Conservation (phyloP, 352 stramenopile genomes). For the Phytophthora tentaculata region DNA sequence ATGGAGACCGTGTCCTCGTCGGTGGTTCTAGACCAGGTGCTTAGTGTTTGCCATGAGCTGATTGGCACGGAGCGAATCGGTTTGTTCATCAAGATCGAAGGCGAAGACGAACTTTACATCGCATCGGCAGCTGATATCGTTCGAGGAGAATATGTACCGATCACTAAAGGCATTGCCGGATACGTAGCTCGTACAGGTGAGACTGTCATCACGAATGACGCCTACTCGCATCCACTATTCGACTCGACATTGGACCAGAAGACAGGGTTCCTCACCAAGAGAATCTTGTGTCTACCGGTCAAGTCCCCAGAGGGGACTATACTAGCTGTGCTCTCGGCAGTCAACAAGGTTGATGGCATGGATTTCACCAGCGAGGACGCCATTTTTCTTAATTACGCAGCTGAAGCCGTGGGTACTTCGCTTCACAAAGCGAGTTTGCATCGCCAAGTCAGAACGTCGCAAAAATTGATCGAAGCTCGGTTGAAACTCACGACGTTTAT, state of each 20-base stretch:
- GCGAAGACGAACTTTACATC: slow-evolving; percentile 76
- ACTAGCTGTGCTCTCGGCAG: slow-evolving; percentile 66
- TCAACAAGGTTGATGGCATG: slow-evolving; percentile 77
- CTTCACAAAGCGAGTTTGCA: slow-evolving; percentile 75
- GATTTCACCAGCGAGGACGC: slow-evolving; percentile 75
- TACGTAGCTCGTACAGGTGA: slow-evolving; percentile 70
- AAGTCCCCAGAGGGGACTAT: slow-evolving; percentile 63
- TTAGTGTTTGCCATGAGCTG: slow-evolving; percentile 76
- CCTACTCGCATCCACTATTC: slow-evolving; percentile 66
- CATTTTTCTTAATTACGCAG: slow-evolving; percentile 77
- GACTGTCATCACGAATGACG: slow-evolving; percentile 75
- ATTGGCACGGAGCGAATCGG: slow-evolving; percentile 69
- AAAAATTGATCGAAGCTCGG: slow-evolving; percentile 72
- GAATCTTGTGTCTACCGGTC: slow-evolving; percentile 69
- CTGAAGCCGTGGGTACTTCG: slow-evolving; percentile 69
- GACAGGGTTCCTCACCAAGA: slow-evolving; percentile 64
- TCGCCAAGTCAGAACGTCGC: slow-evolving; percentile 71
- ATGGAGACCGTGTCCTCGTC: slow-evolving; percentile 65
- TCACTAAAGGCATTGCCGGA: slow-evolving; percentile 72
- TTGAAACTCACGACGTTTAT: slow-evolving; percentile 73
- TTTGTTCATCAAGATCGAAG: slow-evolving; percentile 74
- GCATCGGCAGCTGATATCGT: slow-evolving; percentile 63
- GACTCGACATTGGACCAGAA: slow-evolving; percentile 74
- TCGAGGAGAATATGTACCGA: slow-evolving; percentile 71
- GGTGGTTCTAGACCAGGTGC: slow-evolving; percentile 63